Percentiles rank a stretch among this genome's conserved stretches.
Evolutionary conservation across 306 rosid genomes (phyloP).

Genomic region (Pterocarpus macrocarpus): DNA sequence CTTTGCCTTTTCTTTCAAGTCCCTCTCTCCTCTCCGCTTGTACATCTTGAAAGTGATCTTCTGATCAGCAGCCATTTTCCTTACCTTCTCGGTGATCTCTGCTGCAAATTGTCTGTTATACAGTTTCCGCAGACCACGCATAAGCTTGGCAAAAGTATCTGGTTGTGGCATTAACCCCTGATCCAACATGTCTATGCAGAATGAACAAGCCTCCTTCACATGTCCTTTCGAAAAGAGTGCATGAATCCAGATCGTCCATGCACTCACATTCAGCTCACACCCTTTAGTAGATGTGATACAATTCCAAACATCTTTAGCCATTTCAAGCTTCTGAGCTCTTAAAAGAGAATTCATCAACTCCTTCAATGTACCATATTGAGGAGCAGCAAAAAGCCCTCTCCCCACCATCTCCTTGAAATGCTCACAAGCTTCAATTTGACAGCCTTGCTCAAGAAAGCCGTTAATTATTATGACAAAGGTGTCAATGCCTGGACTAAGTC

Average conservation of each 20-base stretch:
- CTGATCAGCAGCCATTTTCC: conserved; percentile 91
- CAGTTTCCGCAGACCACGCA: conserved; percentile 77
- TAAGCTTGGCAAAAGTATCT: conserved; percentile 85
- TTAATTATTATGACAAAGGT: conserved; percentile 84
- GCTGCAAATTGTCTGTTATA: conserved; percentile 77
- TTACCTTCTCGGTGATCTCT: conserved; percentile 87
- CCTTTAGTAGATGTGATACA: conserved; percentile 62
- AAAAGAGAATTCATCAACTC: conserved; percentile 71
- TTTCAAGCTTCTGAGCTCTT: conserved; percentile 79
- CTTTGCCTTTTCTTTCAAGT: conserved; percentile 74
- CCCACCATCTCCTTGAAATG: conserved; percentile 83
- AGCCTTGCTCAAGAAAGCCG: conserved; percentile 77
- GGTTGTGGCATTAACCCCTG: conserved; percentile 81
- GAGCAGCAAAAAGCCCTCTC: conserved; percentile 71
- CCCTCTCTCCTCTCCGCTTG: conserved; percentile 82
- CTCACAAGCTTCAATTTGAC: conserved; percentile 80
- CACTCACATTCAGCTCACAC: conserved; percentile 71
- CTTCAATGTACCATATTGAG: conserved; percentile 84
- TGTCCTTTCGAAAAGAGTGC: conserved; percentile 83
- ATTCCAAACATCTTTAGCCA: conserved; percentile 88
- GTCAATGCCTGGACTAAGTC: conserved; percentile 70
- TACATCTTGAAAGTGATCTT: conserved; percentile 86
- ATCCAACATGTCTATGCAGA: conserved; percentile 88
- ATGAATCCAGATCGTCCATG: conserved; percentile 95
- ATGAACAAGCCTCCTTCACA: conserved; percentile 88